Evolutionary conservation across 345 rosid genomes (phyloP).

Genomic region (Euphorbia peplus): DNA sequence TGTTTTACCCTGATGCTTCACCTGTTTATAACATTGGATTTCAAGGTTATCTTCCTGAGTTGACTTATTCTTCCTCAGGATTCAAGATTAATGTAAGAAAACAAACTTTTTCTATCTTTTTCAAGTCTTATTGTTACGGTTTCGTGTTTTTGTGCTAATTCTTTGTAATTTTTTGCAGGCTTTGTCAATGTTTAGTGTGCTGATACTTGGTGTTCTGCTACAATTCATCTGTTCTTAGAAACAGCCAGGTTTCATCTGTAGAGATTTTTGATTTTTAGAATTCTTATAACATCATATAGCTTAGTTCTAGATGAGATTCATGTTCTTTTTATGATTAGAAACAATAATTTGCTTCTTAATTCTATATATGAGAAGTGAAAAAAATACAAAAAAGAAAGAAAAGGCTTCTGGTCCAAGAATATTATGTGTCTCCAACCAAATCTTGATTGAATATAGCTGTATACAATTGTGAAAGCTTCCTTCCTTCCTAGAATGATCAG

Average conservation of each 20-base stretch:
- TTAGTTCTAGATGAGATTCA: slow-evolving; percentile 4
- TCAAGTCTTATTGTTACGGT: neutral
- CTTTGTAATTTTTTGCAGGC: slow-evolving; percentile 34
- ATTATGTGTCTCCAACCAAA: neutral
- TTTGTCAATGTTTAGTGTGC: slow-evolving; percentile 28
- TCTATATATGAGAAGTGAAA: neutral
- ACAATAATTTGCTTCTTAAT: neutral
- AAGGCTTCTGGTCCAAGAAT: neutral
- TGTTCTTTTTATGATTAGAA: neutral
- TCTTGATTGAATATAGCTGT: neutral
- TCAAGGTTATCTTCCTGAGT: slow-evolving; percentile 61
- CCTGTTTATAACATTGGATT: slow-evolving; percentile 77
- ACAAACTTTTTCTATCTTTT: neutral
- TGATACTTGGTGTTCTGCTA: slow-evolving; percentile 25
- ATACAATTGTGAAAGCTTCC: neutral
- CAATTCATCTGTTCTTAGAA: slow-evolving; percentile 17
- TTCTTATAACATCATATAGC: slow-evolving; percentile 1
- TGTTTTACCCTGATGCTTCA: slow-evolving; percentile 73
- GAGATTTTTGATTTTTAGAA: neutral
- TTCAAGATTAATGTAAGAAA: slow-evolving; percentile 38
- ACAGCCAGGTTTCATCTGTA: neutral
- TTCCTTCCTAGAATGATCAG: neutral
- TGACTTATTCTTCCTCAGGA: slow-evolving; percentile 43
- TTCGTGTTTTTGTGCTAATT: neutral
- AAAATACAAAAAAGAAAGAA: neutral